Evolutionary conservation across 2,329 filamentous ascomycete species (phyloP), one percentile per base, ranked within the genome.

Genomic region (Didymella lethalis): DNA sequence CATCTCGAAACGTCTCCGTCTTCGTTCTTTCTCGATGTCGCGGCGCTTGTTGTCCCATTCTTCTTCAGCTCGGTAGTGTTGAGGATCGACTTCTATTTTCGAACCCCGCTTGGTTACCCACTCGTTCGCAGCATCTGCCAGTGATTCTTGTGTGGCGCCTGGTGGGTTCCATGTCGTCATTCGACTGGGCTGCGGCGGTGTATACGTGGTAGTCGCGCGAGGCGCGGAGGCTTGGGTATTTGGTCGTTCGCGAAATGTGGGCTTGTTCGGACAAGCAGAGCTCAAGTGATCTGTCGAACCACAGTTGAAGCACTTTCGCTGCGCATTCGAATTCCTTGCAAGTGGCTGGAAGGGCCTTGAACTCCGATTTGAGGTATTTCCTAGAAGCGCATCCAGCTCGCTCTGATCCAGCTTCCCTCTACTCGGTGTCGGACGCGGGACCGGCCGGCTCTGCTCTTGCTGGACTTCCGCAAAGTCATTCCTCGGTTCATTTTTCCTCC

Each of bases 261-360:
- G 70, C 47, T 72, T 71, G 16, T 53, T 48, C 2, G 70, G 70
- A 47, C 73, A 76, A 14, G 62, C 48, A 7, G 48, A 45, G 53
- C 65, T 74, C 53, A 49, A 12, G 32, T 75, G 74, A 32, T 66
- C 67, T 49, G 60, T 43, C 3, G 67, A 63, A 11, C 70, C 69
- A 52, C 73, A 75, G 55, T 74, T 69, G 57, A 68, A 70, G 54
- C 73, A 76, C 36, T 65, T 71, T n/a, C 63, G 61, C 48, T 64
- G 64, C 8, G 62, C 62, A 26, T 66, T 68, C 8, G 57, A 36
- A 18, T 71, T 62, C 32, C 66, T 68, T n/a, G 61, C 52, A 18
- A 75, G 63, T 8, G 64, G 69, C 40, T 70, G 65, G 31, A 68
- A 72, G 18, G 63, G 62, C 20, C 63, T 64, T 32, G 57, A 49